Conservation (phyloP, 495 filamentous ascomycete species). For the Baudoinia panamericana region DNA sequence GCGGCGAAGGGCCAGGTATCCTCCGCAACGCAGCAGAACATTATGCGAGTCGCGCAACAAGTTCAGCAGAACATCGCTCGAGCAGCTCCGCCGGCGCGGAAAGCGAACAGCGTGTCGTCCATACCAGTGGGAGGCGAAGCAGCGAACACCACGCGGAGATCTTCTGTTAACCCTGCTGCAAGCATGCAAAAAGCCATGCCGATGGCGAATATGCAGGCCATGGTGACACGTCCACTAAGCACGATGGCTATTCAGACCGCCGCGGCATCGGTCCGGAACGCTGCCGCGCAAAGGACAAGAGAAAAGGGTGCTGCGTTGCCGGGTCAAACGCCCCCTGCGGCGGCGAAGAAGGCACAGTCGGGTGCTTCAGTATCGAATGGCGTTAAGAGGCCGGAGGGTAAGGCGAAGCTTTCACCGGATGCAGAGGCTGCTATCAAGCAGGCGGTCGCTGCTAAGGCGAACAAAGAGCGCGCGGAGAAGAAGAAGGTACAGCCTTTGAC, state of each 20-base stretch:
- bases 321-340: conserved; percentile 7
- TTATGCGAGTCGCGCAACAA: conserved; percentile 2
- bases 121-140: conserved; percentile 11
- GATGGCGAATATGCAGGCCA: conserved; percentile 15
- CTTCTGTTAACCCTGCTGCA: conserved; percentile 1
- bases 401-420: background rate
- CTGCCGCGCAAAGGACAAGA: conserved; percentile 14
- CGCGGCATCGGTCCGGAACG: conserved; percentile 5
- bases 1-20: conserved; percentile 2
- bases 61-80: conserved; percentile 5
- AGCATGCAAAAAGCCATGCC: conserved; percentile 12
- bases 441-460: background rate
- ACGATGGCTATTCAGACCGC: conserved; percentile 17
- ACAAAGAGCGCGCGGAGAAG: background rate
- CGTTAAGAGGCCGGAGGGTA: background rate
- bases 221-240: conserved; percentile 18
- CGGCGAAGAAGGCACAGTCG: no score
- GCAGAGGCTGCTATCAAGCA: background rate
- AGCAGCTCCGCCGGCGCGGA: background rate
- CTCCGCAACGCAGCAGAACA: conserved; percentile 3
- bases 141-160: conserved; percentile 2
- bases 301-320: conserved; percentile 15
- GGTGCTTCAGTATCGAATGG: no score
- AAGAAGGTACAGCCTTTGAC: conserved; percentile 7
- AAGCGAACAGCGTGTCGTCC: conserved; percentile 8